Base-by-base conservation (phyloP, 202 grass and related monocot species). In the Dendrocalamus latiflorus region DNA sequence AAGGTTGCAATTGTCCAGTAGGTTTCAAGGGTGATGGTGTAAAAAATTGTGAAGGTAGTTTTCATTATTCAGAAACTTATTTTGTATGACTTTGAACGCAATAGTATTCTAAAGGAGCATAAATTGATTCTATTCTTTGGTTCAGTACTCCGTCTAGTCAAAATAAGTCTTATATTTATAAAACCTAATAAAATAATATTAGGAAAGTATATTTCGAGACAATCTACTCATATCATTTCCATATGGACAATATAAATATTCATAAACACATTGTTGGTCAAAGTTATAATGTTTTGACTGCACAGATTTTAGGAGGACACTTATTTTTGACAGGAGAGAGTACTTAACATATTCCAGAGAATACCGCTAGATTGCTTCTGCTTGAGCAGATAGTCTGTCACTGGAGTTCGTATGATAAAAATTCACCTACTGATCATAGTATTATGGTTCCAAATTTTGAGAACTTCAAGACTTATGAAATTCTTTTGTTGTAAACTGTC, bases 1-100 rank as follows among this genome's bases (percentile, higher is more conserved):
- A 94, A 73, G 91, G 91, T 43, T 97, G 94, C 83, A 94, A 94
- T 82, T 97, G 94, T 66, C 94, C 94, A 75, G 48, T 25, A 51
- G 94, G 94, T 67, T 91, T 97, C 83, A 88, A 12, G 75, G 94
- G 94, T 16, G 89, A 97, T 69, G 94, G 94, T 54, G 59, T 77
- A 47, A 88, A 91, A 71, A 90, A 71, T 76, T 97, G 94, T 85
- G 89, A 92, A 88, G 94, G 94, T 97, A 85, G 4, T 68, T 34
- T 43, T 79, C 24, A 88, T 61, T 74, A 62, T 55, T 55, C 11
- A 76, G 22, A 72, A 79, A 55, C 61, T 68, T n/a, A n/a, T n/a
- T n/a, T n/a, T n/a, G n/a, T n/a, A n/a, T n/a, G n/a, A n/a, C n/a
- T n/a, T n/a, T n/a, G n/a, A n/a, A n/a, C n/a, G n/a, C n/a, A n/a